phyloP scores from a whole-genome alignment of 2,329 filamentous ascomycete species.

The Ceratocystis alfenasii region DNA sequence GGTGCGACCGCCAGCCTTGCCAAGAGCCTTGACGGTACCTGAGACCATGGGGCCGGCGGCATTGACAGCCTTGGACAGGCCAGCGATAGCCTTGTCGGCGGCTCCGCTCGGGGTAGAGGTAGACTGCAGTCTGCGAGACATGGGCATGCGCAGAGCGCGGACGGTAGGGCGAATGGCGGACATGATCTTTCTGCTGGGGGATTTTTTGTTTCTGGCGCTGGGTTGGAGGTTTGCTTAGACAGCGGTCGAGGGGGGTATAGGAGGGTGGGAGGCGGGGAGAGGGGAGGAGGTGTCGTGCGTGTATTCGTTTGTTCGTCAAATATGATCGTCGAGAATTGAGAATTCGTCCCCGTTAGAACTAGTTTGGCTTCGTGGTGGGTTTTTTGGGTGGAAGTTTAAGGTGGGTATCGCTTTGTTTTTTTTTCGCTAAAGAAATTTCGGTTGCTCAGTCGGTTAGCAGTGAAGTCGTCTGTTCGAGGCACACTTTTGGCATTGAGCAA shows the following conservation, averaged over 20 bases:
- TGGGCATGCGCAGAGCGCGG: conserved; percentile 36
- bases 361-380: conserved; percentile 4
- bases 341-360: background rate
- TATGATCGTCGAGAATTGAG: conserved; percentile 6
- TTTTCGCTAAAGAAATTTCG: background rate
- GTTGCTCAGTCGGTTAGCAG: background rate
- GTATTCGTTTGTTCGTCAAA: background rate
- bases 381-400: conserved; percentile 9
- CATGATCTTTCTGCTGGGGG: conserved; percentile 24
- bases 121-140: conserved; percentile 50
- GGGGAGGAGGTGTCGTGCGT: background rate
- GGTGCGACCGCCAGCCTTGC: conserved; percentile 71
- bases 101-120: conserved; percentile 35
- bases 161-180: conserved; percentile 29
- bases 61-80: conserved; percentile 68
- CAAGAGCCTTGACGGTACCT: conserved; percentile 60
- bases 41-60: conserved; percentile 67
- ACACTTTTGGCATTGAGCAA: background rate
- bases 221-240: background rate
- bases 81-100: conserved; percentile 53
- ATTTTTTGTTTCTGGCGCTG: conserved; percentile 12
- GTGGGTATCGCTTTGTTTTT: conserved; percentile 2
- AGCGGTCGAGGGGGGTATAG: background rate
- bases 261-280: background rate
- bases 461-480: background rate